Percentiles rank a stretch among this genome's conserved stretches.
Conservation (phyloP, 106 monocot species). For the Dendrobium nobile region DNA sequence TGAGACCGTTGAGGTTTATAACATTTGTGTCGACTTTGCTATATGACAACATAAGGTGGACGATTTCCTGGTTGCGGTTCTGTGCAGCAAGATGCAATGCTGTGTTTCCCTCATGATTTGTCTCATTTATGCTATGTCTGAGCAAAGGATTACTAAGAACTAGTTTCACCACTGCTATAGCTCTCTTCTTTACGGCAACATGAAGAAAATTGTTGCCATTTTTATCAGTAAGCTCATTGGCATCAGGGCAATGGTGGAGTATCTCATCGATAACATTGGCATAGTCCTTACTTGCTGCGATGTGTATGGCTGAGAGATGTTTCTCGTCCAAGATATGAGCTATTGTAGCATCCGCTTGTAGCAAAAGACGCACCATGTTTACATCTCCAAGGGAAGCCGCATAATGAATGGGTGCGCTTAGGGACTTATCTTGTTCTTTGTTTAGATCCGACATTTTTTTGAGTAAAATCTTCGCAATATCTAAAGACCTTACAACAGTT, state of each 20-base stretch:
- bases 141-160: background rate
- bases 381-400: conserved; percentile 25
- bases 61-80: background rate
- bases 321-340: too few relatives aligned
- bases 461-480: conserved; percentile 19
- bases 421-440: conserved; percentile 10
- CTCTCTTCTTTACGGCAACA: conserved; percentile 28
- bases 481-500: conserved; percentile 7
- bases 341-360: conserved; percentile 3
- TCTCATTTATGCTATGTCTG: background rate
- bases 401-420: conserved; percentile 44
- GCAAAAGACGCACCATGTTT: conserved; percentile 15
- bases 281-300: conserved; percentile 11
- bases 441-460: background rate
- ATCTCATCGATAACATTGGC: conserved; percentile 13
- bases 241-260: conserved; percentile 20
- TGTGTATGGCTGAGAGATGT: too few relatives aligned
- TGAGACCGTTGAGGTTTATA: conserved; percentile 3
- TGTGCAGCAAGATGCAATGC: conserved; percentile 18
- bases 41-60: background rate
- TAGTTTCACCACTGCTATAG: conserved; percentile 12
- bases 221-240: conserved; percentile 16
- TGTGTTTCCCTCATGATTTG: conserved; percentile 14
- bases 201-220: conserved; percentile 43
- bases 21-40: background rate